A percentile compares a stretch with the other conserved stretches of the same genome.
These are phyloP conservation scores for Juncus effusus DNA, from an alignment of 176 grass and related monocot species.

Conservation along the genomic window DNA sequence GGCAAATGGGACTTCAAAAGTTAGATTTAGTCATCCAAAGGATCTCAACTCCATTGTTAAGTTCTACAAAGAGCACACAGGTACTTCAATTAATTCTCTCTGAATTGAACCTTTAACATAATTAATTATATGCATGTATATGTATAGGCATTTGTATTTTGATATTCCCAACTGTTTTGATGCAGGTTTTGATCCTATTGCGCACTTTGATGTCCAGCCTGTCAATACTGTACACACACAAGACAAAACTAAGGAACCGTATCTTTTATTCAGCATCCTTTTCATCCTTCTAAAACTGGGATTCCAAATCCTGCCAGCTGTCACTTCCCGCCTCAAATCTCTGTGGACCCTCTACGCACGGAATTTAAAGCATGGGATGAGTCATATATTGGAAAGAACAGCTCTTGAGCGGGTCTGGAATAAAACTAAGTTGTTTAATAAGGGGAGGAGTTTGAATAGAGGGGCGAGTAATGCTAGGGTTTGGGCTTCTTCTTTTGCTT, in stretches of 20 bases:
- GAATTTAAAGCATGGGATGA: slow-evolving; percentile 49
- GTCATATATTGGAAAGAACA: slow-evolving; percentile 58
- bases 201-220: slow-evolving; percentile 42
- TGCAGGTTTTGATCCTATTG: slow-evolving; percentile 69
- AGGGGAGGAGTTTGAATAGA: slow-evolving; percentile 56
- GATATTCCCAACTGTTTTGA: background rate
- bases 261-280: slow-evolving; percentile 58
- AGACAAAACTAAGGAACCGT: slow-evolving; percentile 47
- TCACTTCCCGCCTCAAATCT: slow-evolving; percentile 43
- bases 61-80: slow-evolving; percentile 63
- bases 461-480: slow-evolving; percentile 75
- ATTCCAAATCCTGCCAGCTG: slow-evolving; percentile 47
- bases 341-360: slow-evolving; percentile 51
- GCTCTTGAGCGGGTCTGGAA: slow-evolving; percentile 64
- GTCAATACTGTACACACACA: slow-evolving; percentile 16
- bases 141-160: no score
- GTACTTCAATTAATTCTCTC: slow-evolving; percentile 26
- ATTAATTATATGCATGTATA: background rate
- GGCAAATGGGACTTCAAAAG: slow-evolving; percentile 35
- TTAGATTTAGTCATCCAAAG: slow-evolving; percentile 45
- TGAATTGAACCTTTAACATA: background rate
- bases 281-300: slow-evolving; percentile 58
- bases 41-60: slow-evolving; percentile 50
- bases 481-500: slow-evolving; percentile 86
- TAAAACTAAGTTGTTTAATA: slow-evolving; percentile 60